A percentile compares a stretch with the other conserved stretches of the same genome.
These are phyloP conservation scores for Turritis glabra DNA, from an alignment of 345 rosid species.

Conservation along the genomic window DNA sequence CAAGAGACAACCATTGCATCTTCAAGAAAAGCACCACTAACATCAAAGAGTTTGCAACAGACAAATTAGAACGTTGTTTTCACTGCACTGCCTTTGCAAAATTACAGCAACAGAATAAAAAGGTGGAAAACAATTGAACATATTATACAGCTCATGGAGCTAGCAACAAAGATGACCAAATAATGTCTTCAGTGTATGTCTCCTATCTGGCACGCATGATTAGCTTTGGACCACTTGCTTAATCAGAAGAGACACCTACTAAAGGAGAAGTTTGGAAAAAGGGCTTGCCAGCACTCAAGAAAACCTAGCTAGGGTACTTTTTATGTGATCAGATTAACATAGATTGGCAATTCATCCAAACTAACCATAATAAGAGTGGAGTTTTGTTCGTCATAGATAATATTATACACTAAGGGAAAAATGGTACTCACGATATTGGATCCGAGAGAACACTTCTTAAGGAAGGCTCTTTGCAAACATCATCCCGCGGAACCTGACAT, in stretches of 20 bases:
- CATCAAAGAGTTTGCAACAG: constrained; percentile 39
- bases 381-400: background rate
- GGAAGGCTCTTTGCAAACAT: constrained; percentile 75
- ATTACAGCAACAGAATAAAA: background rate
- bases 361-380: constrained; percentile 9
- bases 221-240: background rate
- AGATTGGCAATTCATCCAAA: constrained; percentile 3
- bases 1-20: constrained; percentile 93
- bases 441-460: constrained; percentile 96
- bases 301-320: constrained; percentile 1
- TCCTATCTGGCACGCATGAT: background rate
- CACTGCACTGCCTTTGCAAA: background rate
- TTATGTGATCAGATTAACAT: background rate
- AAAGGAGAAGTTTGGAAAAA: background rate
- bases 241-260: constrained; percentile 1
- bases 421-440: constrained; percentile 82
- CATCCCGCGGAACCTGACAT: constrained; percentile 65
- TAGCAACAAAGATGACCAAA: background rate
- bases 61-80: constrained; percentile 11
- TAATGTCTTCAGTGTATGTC: background rate
- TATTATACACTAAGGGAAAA: constrained; percentile 6
- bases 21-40: constrained; percentile 94
- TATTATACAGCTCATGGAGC: constrained; percentile 1
- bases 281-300: background rate
- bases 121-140: background rate